Conservation (phyloP, 2,329 filamentous ascomycete species). For the Hortaea sp. region DNA sequence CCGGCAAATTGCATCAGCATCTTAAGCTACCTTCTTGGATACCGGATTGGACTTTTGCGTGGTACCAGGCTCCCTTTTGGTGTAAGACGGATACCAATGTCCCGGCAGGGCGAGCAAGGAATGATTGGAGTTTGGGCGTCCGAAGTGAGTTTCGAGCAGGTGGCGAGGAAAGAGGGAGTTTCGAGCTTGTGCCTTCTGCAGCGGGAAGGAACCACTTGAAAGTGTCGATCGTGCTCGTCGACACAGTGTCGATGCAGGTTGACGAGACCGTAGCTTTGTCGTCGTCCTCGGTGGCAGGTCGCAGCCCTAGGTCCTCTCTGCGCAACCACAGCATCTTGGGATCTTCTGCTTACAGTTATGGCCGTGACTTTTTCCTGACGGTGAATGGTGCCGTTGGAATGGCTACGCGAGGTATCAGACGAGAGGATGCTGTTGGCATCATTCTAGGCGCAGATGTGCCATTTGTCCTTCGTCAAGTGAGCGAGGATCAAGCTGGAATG, state of each 20-base stretch:
- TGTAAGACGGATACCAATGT: slow-evolving; percentile 16
- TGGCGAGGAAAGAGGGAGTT: slow-evolving; percentile 13
- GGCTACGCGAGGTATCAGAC: slow-evolving; percentile 15
- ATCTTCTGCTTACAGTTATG: slow-evolving; percentile 13
- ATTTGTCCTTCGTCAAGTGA: slow-evolving; percentile 15
- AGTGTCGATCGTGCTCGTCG: slow-evolving; percentile 18
- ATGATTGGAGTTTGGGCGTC: slow-evolving; percentile 17
- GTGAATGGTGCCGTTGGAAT: slow-evolving; percentile 15
- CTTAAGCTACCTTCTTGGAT: slow-evolving; percentile 23
- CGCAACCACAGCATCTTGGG: slow-evolving; percentile 5
- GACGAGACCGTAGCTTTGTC: slow-evolving; percentile 17
- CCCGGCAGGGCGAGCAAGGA: slow-evolving; percentile 7
- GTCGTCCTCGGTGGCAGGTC: slow-evolving; percentile 6
- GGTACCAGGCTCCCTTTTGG: slow-evolving; percentile 22
- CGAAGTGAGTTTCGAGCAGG: slow-evolving; percentile 18
- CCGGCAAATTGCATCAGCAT: slow-evolving; percentile 18
- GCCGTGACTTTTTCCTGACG: slow-evolving; percentile 18
- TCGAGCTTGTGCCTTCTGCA: slow-evolving; percentile 15
- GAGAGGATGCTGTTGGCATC: slow-evolving; percentile 16
- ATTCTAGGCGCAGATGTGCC: slow-evolving; percentile 22
- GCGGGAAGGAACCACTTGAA: slow-evolving; percentile 9
- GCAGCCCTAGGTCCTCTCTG: slow-evolving; percentile 1
- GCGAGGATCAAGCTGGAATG: slow-evolving; percentile 5
- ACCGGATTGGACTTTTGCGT: slow-evolving; percentile 22
- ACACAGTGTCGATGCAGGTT: slow-evolving; percentile 12